Conservation (phyloP, 345 rosid genomes). For the Clarkia xantiana region DNA sequence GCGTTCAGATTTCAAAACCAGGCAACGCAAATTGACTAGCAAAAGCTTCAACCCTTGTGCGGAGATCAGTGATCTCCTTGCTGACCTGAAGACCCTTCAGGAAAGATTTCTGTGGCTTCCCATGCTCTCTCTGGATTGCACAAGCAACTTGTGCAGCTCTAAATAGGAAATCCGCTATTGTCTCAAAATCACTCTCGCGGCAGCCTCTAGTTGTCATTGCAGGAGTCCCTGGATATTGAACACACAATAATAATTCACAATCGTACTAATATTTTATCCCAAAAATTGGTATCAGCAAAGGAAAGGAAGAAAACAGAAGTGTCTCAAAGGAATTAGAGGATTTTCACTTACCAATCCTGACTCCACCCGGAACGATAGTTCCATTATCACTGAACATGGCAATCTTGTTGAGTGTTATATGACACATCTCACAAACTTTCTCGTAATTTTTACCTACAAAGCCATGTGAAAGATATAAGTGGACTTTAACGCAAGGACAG, state of each 20-base stretch:
- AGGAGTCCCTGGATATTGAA: constrained; percentile 52
- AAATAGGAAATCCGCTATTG: constrained; percentile 58
- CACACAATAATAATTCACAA: neutral
- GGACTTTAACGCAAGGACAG: neutral
- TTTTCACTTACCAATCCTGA: constrained; percentile 60
- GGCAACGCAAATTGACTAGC: constrained; percentile 85
- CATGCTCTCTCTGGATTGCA: constrained; percentile 42
- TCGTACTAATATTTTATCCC: neutral
- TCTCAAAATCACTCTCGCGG: constrained; percentile 76
- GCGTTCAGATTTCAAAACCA: constrained; percentile 49
- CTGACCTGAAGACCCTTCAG: constrained; percentile 41
- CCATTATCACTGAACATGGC: constrained; percentile 63
- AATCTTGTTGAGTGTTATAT: constrained; percentile 64
- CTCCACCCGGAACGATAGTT: constrained; percentile 69
- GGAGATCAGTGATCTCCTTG: constrained; percentile 58
- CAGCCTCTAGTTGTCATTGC: constrained; percentile 96
- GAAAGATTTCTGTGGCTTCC: constrained; percentile 43
- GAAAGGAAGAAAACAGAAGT: too few species aligned
- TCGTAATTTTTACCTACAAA: constrained; percentile 54
- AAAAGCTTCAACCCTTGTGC: constrained; percentile 47
- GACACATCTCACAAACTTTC: constrained; percentile 81
- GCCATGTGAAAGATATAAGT: neutral
- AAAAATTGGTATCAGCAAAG: too few species aligned
- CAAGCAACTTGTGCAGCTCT: constrained; percentile 68
- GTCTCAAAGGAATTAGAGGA: neutral